Base-by-base conservation (phyloP, 352 stramenopile genomes). In the Pythium aquatile region DNA sequence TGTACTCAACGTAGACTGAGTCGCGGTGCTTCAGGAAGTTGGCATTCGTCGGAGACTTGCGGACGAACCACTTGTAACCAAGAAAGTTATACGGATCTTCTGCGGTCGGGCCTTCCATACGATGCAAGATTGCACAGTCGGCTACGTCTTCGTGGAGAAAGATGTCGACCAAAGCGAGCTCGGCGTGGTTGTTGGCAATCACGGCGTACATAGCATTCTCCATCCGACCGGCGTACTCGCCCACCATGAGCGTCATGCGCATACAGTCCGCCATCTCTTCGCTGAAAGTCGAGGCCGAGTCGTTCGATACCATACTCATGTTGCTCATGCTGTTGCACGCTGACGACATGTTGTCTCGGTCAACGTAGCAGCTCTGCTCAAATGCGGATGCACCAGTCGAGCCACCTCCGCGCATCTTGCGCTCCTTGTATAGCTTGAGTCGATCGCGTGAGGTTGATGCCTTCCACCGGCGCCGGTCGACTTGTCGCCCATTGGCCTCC, bases 381-480 rank as follows among this genome's bases (percentile, higher is more conserved):
- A 49, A 13, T 0, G n/a, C 3, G n/a, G 17, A 30, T 1, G n/a
- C 42, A 4, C 16, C 20, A 11, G 3, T 14, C 1, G 42, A 49
- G n/a, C 16, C 9, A 24, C 20, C 20, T 28, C 42, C 42, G 42
- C 20, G 20, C 6, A 49, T n/a, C 42, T 49, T 49, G 42, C 76
- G 74, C 61, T 87, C 74, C 52, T 69, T 78, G 66, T 74, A 87
- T 7, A 89, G 63, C 60, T 79, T 74, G 40, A 89, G 66, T 24
- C 74, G 72, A 48, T 84, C 76, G 17, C 78, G 74, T n/a, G 70
- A 68, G 5, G 66, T 68, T 32, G 77, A 60, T 9, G 58, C 32
- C 55, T 85, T 87, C 80, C 80, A 89, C 0, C 70, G 58, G 0
- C 58, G 66, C 20, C 33, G 46, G 66, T 89, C 76, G 35, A 85